Evolutionary conservation across 371 early-diverging fungal species (phyloP).

Genomic region (Batrachochytrium dendrobatidis): DNA sequence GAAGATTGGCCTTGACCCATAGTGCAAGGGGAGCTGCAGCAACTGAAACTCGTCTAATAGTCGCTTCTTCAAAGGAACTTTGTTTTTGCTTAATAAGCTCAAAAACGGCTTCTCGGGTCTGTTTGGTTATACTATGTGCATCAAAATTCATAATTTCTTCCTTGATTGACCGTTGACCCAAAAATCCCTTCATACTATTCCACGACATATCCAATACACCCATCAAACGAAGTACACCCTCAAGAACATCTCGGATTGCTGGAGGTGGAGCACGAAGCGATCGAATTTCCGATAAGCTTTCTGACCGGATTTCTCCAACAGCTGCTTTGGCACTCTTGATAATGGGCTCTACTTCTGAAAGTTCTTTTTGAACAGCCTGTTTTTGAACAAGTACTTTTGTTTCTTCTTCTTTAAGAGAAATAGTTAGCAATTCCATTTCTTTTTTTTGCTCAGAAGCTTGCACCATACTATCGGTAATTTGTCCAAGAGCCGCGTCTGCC

Average conservation of each 20-base stretch:
- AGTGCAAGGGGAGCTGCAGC: constrained; percentile 51
- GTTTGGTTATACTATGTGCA: constrained; percentile 32
- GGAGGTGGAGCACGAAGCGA: constrained; percentile 54
- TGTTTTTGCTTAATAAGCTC: constrained; percentile 36
- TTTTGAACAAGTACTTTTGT: constrained; percentile 31
- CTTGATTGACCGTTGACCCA: constrained; percentile 49
- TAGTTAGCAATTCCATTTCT: constrained; percentile 42
- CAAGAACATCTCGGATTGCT: constrained; percentile 51
- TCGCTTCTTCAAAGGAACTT: constrained; percentile 48
- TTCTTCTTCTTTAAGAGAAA: constrained; percentile 38
- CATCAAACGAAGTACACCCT: constrained; percentile 49
- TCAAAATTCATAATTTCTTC: constrained; percentile 55
- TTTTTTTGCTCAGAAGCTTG: constrained; percentile 43
- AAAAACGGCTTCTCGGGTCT: constrained; percentile 36
- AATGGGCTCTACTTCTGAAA: constrained; percentile 45
- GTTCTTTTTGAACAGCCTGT: constrained; percentile 38
- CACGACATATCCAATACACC: constrained; percentile 52
- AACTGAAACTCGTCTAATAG: constrained; percentile 37
- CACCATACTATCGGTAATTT: constrained; percentile 46
- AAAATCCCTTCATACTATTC: constrained; percentile 53
- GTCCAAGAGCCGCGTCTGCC: constrained; percentile 41
- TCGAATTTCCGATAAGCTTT: constrained; percentile 49
- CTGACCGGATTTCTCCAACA: constrained; percentile 48
- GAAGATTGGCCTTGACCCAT: constrained; percentile 52
- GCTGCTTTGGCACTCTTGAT: constrained; percentile 40